Evolutionary conservation across 257 asterid species (phyloP).

Genomic region (Solanum habrochaites): DNA sequence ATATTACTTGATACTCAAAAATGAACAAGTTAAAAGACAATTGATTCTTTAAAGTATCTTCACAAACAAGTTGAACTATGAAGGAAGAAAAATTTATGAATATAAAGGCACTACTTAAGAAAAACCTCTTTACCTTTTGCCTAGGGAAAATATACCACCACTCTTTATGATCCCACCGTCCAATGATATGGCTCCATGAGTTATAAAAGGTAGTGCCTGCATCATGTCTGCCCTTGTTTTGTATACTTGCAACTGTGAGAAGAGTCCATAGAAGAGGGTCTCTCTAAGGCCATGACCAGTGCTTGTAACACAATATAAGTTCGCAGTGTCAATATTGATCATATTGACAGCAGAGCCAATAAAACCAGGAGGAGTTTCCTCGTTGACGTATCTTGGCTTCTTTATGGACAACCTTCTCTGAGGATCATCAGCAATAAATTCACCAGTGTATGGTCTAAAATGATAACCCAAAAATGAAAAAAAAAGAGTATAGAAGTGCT

Average conservation of each 20-base stretch:
- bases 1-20: background rate
- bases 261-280: constrained; percentile 72
- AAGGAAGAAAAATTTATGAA: background rate
- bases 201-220: constrained; percentile 35
- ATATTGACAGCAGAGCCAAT: constrained; percentile 92
- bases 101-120: background rate
- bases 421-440: constrained; percentile 56
- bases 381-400: constrained; percentile 51
- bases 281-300: constrained; percentile 61
- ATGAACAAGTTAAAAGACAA: background rate
- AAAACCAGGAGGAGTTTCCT: constrained; percentile 65
- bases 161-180: constrained; percentile 75
- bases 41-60: background rate
- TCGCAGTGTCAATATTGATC: constrained; percentile 40
- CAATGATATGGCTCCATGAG: constrained; percentile 68
- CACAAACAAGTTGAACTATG: background rate
- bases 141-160: constrained; percentile 34
- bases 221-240: constrained; percentile 66
- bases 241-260: constrained; percentile 69
- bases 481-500: background rate
- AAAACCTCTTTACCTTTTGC: constrained; percentile 30
- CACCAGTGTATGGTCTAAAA: constrained; percentile 61
- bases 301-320: constrained; percentile 23
- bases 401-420: constrained; percentile 58
- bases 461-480: constrained; percentile 12